Conservation (phyloP, 371 early-diverging fungal genomes). For the Synchytrium microbalum region DNA sequence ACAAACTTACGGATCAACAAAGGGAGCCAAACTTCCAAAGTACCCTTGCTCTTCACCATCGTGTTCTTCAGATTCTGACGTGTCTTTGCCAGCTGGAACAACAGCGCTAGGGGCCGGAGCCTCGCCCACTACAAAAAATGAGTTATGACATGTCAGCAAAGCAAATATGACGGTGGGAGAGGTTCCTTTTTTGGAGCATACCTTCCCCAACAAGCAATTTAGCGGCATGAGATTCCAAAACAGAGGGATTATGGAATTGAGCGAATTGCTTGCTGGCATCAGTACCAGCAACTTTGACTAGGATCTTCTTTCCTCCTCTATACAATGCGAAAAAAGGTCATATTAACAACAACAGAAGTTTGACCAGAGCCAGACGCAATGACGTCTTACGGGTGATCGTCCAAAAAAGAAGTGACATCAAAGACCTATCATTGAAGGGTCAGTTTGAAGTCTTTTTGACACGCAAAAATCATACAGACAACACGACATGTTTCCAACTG, state of each 20-base stretch:
- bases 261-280: slow-evolving; percentile 87
- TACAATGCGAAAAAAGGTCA: background rate
- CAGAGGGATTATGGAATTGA: slow-evolving; percentile 58
- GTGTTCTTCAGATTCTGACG: background rate
- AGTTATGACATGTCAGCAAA: no score
- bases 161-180: no score
- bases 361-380: slow-evolving; percentile 1
- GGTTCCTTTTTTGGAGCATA: no score
- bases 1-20: background rate
- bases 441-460: no score
- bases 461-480: no score
- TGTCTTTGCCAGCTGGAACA: background rate
- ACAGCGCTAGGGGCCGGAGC: background rate
- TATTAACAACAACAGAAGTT: slow-evolving; percentile 2
- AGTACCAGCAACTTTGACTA: slow-evolving; percentile 71
- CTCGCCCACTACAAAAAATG: no score
- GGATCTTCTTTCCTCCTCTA: slow-evolving; percentile 42
- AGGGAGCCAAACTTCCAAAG: background rate
- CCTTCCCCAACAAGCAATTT: slow-evolving; percentile 1
- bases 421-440: no score
- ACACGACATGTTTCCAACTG: background rate
- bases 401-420: no score
- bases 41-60: background rate
- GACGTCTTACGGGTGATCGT: no score
- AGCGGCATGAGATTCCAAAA: background rate